These are phyloP conservation scores for Fusarium mexicanum DNA, from an alignment of 2,329 filamentous ascomycete species.

Conservation along the genomic window DNA sequence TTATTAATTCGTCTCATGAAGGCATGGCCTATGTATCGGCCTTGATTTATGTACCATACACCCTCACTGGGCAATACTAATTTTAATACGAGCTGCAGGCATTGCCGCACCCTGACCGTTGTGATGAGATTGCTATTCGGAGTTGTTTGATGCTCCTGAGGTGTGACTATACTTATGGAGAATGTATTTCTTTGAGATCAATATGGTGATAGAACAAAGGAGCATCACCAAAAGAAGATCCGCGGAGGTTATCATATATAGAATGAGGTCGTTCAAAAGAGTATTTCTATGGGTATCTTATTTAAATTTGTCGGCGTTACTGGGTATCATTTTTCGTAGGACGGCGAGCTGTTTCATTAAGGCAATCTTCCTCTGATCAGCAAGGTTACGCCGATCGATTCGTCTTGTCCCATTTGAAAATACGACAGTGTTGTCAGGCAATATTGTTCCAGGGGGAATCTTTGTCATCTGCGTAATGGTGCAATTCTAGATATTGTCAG, in stretches of 20 bases:
- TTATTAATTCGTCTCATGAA: too few relatives aligned
- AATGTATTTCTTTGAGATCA: neutral
- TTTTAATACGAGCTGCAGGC: neutral
- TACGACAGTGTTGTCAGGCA: conserved; percentile 75
- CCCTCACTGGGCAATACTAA: neutral
- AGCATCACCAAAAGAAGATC: neutral
- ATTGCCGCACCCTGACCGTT: neutral
- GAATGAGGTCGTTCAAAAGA: neutral
- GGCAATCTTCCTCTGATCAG: conserved; percentile 70
- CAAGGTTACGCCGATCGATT: conserved; percentile 67
- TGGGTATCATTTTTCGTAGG: conserved; percentile 72
- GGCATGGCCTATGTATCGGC: neutral
- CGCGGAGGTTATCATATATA: neutral
- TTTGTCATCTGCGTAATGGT: conserved; percentile 73
- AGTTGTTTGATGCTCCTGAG: neutral
- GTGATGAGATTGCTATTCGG: neutral
- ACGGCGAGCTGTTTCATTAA: conserved; percentile 75
- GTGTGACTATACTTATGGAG: neutral
- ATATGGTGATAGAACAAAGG: neutral
- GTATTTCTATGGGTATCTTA: conserved; percentile 33
- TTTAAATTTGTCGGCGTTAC: conserved; percentile 64
- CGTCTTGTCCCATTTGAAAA: conserved; percentile 71
- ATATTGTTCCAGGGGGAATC: conserved; percentile 64
- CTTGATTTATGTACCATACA: neutral
- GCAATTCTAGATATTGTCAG: conserved; percentile 64